Conservation (phyloP, 2,329 filamentous ascomycete genomes). For the Amylocarpus encephaloides region DNA sequence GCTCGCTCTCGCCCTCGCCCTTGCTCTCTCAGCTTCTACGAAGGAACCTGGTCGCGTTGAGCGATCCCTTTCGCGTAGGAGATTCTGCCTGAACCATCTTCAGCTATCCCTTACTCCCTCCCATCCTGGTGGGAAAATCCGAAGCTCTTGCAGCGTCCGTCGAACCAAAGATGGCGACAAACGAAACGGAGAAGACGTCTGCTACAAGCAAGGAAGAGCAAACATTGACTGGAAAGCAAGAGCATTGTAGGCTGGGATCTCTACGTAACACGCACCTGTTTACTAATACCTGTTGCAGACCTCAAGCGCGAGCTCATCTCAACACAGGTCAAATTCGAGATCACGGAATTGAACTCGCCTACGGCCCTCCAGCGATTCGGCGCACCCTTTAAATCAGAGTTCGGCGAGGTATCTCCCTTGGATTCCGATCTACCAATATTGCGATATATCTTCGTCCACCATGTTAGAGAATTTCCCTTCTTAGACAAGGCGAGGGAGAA, state of each 20-base stretch:
- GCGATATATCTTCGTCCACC: conserved; percentile 94
- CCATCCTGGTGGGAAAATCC: neutral
- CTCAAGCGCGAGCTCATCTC: conserved; percentile 93
- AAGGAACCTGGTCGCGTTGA: neutral
- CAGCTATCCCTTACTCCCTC: neutral
- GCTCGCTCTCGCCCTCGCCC: no score
- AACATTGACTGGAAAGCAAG: conserved; percentile 83
- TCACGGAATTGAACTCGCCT: conserved; percentile 86
- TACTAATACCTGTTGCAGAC: conserved; percentile 45
- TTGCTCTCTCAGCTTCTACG: neutral
- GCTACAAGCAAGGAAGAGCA: conserved; percentile 11
- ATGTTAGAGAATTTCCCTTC: conserved; percentile 97
- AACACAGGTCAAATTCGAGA: conserved; percentile 83
- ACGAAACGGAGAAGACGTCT: conserved; percentile 12
- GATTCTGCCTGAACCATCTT: neutral
- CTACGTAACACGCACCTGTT: neutral
- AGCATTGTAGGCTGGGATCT: conserved; percentile 66
- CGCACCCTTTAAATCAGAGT: conserved; percentile 87
- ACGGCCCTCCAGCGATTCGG: conserved; percentile 93
- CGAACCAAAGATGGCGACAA: conserved; percentile 13
- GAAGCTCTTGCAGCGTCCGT: neutral
- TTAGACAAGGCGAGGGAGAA: conserved; percentile 95
- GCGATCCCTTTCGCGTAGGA: neutral
- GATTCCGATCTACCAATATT: conserved; percentile 92
- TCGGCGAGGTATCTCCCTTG: conserved; percentile 84